Conservation (phyloP, 177 flowering plant genomes). For the Vitis hybrid region DNA sequence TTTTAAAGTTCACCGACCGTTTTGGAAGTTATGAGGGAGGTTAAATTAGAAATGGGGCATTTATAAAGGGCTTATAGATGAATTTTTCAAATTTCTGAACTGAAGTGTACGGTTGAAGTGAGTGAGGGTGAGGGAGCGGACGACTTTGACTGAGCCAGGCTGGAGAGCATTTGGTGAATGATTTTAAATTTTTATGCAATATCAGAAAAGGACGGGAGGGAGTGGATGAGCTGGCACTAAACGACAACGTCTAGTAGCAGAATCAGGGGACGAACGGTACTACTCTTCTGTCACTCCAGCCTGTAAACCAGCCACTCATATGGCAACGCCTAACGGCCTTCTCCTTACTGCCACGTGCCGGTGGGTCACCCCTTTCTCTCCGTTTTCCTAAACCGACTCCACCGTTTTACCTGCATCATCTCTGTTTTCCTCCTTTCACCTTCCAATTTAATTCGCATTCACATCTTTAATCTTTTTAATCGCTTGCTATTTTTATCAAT, state of each 20-base stretch:
- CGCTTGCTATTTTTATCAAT: too few relatives aligned
- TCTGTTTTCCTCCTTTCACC: neutral
- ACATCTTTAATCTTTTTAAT: too few relatives aligned
- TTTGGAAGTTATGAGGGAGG: conserved; percentile 21
- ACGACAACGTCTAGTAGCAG: conserved; percentile 32
- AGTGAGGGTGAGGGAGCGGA: conserved; percentile 12
- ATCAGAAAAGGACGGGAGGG: conserved; percentile 27
- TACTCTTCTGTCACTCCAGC: conserved; percentile 28
- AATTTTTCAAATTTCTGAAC: neutral
- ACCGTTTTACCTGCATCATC: conserved; percentile 7
- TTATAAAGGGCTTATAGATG: neutral
- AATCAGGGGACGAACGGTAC: conserved; percentile 22
- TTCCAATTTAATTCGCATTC: too few relatives aligned
- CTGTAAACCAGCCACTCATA: conserved; percentile 24
- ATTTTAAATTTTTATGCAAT: conserved; percentile 2
- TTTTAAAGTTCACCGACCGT: conserved; percentile 14
- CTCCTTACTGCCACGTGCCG: conserved; percentile 20
- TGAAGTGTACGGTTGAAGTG: conserved; percentile 18
- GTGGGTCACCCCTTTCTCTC: neutral
- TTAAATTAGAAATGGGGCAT: neutral
- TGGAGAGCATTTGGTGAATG: conserved; percentile 44
- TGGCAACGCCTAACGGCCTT: conserved; percentile 11
- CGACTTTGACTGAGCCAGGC: conserved; percentile 66
- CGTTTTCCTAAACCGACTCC: conserved; percentile 21
- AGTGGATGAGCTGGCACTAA: conserved; percentile 25